phyloP scores from a whole-genome alignment of 805 yeast species.

The Brettanomyces sp. region DNA sequence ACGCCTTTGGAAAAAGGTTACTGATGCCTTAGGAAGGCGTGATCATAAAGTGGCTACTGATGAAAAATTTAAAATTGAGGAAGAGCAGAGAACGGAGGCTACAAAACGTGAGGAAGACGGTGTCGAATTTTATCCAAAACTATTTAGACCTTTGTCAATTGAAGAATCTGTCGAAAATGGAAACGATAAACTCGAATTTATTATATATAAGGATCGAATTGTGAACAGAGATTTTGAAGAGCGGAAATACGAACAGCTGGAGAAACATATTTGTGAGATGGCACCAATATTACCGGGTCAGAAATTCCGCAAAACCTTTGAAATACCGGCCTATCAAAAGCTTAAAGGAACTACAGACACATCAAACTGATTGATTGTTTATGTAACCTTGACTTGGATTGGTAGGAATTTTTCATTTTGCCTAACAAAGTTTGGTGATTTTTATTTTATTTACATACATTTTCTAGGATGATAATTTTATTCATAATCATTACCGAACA shows the following conservation, averaged over 20 bases:
- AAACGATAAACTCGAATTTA: slow-evolving; percentile 48
- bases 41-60: slow-evolving; percentile 81
- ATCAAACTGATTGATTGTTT: no score
- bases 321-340: slow-evolving; percentile 60
- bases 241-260: slow-evolving; percentile 38
- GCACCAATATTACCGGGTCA: slow-evolving; percentile 86
- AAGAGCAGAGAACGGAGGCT: slow-evolving; percentile 69
- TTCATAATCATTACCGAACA: no score
- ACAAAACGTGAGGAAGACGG: slow-evolving; percentile 71
- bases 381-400: no score
- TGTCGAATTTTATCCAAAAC: slow-evolving; percentile 68
- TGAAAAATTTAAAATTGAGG: slow-evolving; percentile 81
- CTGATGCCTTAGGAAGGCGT: slow-evolving; percentile 68
- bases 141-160: slow-evolving; percentile 46
- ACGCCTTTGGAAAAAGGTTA: slow-evolving; percentile 73
- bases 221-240: slow-evolving; percentile 38
- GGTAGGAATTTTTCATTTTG: no score
- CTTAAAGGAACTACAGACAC: neutral
- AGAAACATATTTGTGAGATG: slow-evolving; percentile 46
- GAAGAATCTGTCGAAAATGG: slow-evolving; percentile 21
- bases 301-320: slow-evolving; percentile 50
- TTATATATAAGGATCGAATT: slow-evolving; percentile 43
- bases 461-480: no score
- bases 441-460: no score
- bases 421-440: no score